phyloP scores from a whole-genome alignment of 2,329 filamentous ascomycete species.

The Scedosporium aurantiacum region DNA sequence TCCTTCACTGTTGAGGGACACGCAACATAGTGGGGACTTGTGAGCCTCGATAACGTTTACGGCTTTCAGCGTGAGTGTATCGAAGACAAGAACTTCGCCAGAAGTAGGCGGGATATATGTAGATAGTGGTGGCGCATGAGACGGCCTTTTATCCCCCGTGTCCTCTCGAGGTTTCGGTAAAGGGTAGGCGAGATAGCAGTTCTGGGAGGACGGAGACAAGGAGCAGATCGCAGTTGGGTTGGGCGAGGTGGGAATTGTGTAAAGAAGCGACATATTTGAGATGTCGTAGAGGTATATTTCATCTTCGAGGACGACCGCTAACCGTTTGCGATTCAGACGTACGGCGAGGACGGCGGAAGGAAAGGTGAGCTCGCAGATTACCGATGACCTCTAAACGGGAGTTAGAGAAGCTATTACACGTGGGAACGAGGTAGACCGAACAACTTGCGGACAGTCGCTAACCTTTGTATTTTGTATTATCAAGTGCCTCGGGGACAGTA shows the following conservation, averaged over 20 bases:
- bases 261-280: conserved; percentile 90
- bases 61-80: conserved; percentile 78
- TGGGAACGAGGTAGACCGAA: neutral
- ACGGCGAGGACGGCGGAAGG: conserved; percentile 93
- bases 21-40: conserved; percentile 78
- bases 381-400: conserved; percentile 47
- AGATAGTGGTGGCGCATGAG: conserved; percentile 73
- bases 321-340: conserved; percentile 82
- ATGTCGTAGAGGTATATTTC: conserved; percentile 99
- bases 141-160: conserved; percentile 46
- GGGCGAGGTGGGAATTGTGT: conserved; percentile 86
- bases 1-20: conserved; percentile 85
- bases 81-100: conserved; percentile 87
- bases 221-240: conserved; percentile 88
- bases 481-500: conserved; percentile 80
- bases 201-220: conserved; percentile 85
- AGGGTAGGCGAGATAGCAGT: conserved; percentile 91
- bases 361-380: conserved; percentile 97
- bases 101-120: conserved; percentile 74
- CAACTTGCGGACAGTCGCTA: conserved; percentile 16
- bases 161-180: conserved; percentile 64
- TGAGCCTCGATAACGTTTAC: conserved; percentile 95
- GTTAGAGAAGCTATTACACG: conserved; percentile 10
- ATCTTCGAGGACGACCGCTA: conserved; percentile 88
- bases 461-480: conserved; percentile 98